Conservation (phyloP, 1,284 basidiomycete species). For the Vanrija pseudolonga region DNA sequence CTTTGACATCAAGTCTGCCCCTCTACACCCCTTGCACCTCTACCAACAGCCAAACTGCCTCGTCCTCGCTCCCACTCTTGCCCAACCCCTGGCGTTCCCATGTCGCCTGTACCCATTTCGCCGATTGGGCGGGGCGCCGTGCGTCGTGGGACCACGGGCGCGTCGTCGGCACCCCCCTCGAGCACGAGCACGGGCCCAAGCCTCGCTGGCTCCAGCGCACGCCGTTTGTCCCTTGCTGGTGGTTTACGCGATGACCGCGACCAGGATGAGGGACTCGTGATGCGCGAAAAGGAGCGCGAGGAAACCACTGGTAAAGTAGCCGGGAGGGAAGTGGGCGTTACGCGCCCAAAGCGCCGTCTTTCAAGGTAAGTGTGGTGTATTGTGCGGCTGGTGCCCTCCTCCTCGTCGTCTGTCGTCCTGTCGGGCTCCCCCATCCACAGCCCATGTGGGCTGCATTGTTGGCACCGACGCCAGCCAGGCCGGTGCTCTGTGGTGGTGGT, state of each 20-base stretch:
- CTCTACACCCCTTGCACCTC: too few relatives aligned
- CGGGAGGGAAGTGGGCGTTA: conserved; percentile 34
- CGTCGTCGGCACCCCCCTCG: neutral
- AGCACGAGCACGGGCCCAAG: neutral
- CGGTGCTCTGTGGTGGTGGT: neutral
- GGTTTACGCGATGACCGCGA: neutral
- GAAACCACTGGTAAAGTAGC: conserved; percentile 30
- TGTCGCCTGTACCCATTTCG: too few relatives aligned
- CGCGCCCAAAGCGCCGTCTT: conserved; percentile 39
- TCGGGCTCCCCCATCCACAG: neutral
- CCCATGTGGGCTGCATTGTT: neutral
- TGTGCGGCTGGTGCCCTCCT: neutral
- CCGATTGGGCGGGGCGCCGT: too few relatives aligned
- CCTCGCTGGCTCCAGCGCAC: neutral
- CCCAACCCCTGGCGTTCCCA: too few relatives aligned
- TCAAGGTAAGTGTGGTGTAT: conserved; percentile 36
- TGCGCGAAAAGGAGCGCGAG: conserved; percentile 26
- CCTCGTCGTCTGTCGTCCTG: neutral
- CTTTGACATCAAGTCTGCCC: too few relatives aligned
- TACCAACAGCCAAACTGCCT: too few relatives aligned
- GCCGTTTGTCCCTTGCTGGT: neutral
- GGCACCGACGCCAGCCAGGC: neutral
- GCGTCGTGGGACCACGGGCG: too few relatives aligned
- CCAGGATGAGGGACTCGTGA: conserved; percentile 30
- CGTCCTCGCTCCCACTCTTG: too few relatives aligned